Conservation (phyloP, 441 rosid species). For the Corymbia calophylla region DNA sequence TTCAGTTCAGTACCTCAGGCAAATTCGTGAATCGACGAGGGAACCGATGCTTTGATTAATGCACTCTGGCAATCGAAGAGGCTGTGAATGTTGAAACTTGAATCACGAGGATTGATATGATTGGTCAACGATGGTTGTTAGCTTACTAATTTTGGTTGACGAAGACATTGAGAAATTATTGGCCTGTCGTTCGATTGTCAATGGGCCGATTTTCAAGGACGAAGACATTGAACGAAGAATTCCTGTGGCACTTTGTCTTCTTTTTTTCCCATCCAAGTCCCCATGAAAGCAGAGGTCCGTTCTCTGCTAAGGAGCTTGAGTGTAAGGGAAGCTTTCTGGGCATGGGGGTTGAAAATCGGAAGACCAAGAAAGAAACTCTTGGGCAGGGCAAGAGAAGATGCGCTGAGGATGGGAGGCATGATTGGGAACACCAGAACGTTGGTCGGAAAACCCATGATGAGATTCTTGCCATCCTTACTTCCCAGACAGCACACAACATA, state of each 20-base stretch:
- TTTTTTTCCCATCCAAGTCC: background rate
- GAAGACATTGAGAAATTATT: background rate
- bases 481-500: background rate
- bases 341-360: too few species aligned
- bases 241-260: background rate
- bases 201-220: background rate
- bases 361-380: too few species aligned
- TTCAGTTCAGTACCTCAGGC: rapidly evolving
- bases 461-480: background rate
- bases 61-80: background rate
- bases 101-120: background rate
- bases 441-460: background rate
- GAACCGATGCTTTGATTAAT: background rate
- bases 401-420: background rate
- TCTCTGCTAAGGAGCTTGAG: background rate
- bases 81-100: background rate
- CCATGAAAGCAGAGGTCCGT: background rate
- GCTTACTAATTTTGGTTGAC: background rate
- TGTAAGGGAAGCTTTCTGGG: background rate
- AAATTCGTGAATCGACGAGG: background rate
- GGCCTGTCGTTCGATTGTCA: background rate
- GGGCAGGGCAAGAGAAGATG: background rate
- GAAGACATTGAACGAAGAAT: background rate
- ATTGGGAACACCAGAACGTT: background rate
- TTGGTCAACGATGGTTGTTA: background rate